Base-by-base conservation (phyloP, 2,329 filamentous ascomycete species). In the Helotiales sp. region DNA sequence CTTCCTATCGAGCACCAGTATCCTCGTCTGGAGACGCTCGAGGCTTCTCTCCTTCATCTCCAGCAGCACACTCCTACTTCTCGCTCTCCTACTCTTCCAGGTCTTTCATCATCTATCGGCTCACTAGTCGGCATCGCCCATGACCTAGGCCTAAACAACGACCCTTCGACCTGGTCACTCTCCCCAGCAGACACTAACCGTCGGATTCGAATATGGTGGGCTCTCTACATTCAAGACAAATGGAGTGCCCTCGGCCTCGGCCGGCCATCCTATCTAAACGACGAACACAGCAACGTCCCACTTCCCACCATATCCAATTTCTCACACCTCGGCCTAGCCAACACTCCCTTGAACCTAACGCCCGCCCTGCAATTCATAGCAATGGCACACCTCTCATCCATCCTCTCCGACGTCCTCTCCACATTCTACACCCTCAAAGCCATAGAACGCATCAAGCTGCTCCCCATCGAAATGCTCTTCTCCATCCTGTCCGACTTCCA, bases 151-250 rank as follows among this genome's bases (percentile, higher is more conserved):
- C 72, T 77, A 7, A 76, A 77, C 45, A 65, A 75, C 28, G 71
- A 74, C 49, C 74, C 75, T 0, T 57, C 71, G 8, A 62, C 54
- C 40, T 77, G 76, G 76, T 67, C 68, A 13, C 70, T 78, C 17
- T 71, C 75, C 0, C 70, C 65, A 7, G 70, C 73, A 47, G 75
- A 78, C 55, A 63, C 67, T 13, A 70, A 71, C 22, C 71, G 76
- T 11, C 81, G 89, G 6, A 84, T 86, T 70, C 80, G 89, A 17
- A 78, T 91, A 1, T 87, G 86, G 1, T 91, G 89, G 88, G 87
- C 84, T 2, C 76, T 89, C 0, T 90, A 85, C 69, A 87, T 89
- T 80, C 87, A 90, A 73, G 88, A 91, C 68, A 87, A 86, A 73
- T 89, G 85, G 86, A 83, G 84, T 1, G 82, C 85, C 1, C 80